Evolutionary conservation across 139 green algal species (phyloP).

Genomic region (Coelastrella sp.): DNA sequence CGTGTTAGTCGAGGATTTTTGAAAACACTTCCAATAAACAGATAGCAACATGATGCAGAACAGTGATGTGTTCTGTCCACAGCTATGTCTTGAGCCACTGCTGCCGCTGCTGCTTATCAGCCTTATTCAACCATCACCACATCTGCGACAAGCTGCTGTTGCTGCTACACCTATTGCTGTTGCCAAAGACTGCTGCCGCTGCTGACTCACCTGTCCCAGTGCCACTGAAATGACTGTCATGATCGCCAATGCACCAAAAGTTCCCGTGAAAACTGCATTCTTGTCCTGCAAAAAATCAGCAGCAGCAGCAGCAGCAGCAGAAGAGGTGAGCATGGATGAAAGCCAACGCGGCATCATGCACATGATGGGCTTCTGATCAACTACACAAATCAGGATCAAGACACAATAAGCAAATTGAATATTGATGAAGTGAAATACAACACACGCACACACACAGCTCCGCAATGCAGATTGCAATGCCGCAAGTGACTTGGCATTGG

Average conservation of each 20-base stretch:
- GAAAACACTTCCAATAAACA: too few species aligned
- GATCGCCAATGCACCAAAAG: conserved; percentile 94
- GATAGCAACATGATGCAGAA: too few species aligned
- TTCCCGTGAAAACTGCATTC: conserved; percentile 89
- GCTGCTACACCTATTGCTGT: background rate
- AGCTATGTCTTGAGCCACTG: background rate
- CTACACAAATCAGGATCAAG: too few species aligned
- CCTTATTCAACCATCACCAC: background rate
- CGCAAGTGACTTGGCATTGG: too few species aligned
- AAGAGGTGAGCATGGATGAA: background rate
- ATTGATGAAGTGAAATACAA: too few species aligned
- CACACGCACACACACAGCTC: too few species aligned
- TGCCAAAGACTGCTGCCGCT: background rate
- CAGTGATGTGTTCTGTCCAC: too few species aligned
- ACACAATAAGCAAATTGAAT: too few species aligned
- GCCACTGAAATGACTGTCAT: conserved; percentile 98
- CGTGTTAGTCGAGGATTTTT: too few species aligned
- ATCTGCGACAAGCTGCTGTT: background rate
- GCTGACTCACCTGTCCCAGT: conserved; percentile 61
- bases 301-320: conserved; percentile 60
- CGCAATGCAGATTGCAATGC: too few species aligned
- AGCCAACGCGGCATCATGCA: too few species aligned
- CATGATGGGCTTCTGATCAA: too few species aligned
- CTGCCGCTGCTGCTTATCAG: background rate
- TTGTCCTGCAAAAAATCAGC: conserved; percentile 60